Evolutionary conservation across 1,284 basidiomycete genomes (phyloP).

Genomic region (Cutaneotrichosporon dermatis): DNA sequence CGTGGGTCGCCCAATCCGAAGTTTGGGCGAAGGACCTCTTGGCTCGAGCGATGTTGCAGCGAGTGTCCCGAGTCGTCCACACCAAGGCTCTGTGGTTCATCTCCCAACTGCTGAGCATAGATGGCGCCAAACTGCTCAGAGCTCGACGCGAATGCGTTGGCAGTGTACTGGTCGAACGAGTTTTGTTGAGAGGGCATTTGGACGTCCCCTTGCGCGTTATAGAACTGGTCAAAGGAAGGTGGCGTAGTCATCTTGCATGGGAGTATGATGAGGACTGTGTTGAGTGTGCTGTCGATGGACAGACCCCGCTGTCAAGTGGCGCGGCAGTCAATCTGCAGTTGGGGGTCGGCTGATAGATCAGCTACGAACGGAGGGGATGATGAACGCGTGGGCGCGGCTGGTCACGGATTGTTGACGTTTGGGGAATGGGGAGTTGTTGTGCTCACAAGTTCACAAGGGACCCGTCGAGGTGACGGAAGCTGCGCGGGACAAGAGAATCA

Average conservation of each 20-base stretch:
- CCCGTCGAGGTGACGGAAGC: no score
- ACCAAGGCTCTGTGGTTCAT: constrained; percentile 26
- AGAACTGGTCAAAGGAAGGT: constrained; percentile 33
- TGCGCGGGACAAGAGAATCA: background rate
- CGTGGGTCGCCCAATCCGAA: constrained; percentile 2
- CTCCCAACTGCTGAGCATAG: constrained; percentile 14
- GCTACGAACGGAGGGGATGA: no score
- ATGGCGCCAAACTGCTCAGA: constrained; percentile 9
- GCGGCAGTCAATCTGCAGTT: no score
- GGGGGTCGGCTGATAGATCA: no score
- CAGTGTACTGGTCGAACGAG: constrained; percentile 15
- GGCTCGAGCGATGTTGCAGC: background rate
- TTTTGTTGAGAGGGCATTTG: constrained; percentile 1
- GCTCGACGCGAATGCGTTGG: constrained; percentile 5
- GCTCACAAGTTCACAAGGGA: no score
- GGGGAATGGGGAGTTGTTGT: no score
- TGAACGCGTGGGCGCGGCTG: no score
- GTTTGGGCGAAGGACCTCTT: background rate
- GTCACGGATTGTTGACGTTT: no score
- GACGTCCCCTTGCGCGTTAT: constrained; percentile 13
- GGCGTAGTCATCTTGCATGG: constrained; percentile 22
- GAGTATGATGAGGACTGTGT: no score
- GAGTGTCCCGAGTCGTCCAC: constrained; percentile 1
- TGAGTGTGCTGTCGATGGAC: no score
- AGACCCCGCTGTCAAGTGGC: no score